Conservation (phyloP, 2,329 filamentous ascomycete species). For the Fusarium musae region DNA sequence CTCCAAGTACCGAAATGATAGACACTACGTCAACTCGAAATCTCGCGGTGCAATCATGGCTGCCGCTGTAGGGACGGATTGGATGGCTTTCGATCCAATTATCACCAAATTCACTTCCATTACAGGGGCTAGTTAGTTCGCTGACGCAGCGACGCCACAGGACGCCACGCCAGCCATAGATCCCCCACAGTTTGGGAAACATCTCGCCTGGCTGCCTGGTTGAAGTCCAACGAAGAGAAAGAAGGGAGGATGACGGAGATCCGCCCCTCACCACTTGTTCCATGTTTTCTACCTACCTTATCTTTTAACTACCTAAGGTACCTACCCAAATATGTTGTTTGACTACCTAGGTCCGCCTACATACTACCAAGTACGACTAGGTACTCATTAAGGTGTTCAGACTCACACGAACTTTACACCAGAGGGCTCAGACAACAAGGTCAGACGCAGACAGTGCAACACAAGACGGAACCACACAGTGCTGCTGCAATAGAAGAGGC, state of each 20-base stretch:
- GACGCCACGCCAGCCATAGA: constrained; percentile 34
- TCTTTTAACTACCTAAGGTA: neutral
- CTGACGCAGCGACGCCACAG: constrained; percentile 26
- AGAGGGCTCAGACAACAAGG: neutral
- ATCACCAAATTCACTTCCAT: neutral
- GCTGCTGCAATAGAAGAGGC: constrained; percentile 20
- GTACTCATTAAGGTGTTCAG: constrained; percentile 3
- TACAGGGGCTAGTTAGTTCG: constrained; percentile 20
- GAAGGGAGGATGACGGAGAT: constrained; percentile 19
- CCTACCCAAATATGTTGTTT: neutral
- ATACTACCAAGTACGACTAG: too few relatives aligned
- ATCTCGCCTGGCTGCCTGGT: neutral
- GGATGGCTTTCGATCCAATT: neutral
- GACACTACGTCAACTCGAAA: neutral
- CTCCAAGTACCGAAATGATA: constrained; percentile 1
- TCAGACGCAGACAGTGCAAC: neutral
- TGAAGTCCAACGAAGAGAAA: constrained; percentile 1
- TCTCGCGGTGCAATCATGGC: neutral
- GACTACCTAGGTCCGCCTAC: constrained; percentile 11
- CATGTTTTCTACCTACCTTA: neutral
- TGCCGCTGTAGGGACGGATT: neutral
- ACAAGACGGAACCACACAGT: neutral
- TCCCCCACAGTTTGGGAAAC: constrained; percentile 17
- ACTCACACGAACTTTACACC: constrained; percentile 2
- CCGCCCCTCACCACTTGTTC: constrained; percentile 17